Evolutionary conservation across 2,329 filamentous ascomycete species (phyloP), one percentile per base, ranked within the genome.

Genomic region (Arachnomyces sp.): DNA sequence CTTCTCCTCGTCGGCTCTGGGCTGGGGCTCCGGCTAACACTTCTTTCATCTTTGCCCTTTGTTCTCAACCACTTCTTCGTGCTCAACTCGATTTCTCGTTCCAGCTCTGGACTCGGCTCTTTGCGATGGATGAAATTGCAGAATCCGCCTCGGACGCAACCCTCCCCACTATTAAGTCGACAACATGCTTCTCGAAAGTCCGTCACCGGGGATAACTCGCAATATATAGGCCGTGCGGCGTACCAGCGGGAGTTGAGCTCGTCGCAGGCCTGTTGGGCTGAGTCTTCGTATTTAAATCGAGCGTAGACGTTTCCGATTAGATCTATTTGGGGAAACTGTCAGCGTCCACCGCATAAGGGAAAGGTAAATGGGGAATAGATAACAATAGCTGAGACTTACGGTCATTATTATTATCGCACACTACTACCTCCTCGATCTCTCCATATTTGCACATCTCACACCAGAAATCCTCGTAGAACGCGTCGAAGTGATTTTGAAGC

Each of bases 101-200:
- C 92, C 53, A 98, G 71, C 68, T 96, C 90, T 8, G 86, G 73
- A 52, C 77, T 79, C 3, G 92, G 92, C 61, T 96, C 92, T 73
- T 98, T 98, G 59, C 92, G 79, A 64, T 98, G 92, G 51, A 98
- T 98, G 65, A 98, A 98, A 66, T 98, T 98, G 75, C 92, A 98
- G 72, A 96, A 96, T 25, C 92, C 92, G 47, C 89, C 92, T 50
- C 92, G 77, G 32, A 95, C 88, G 66, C 92, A 98, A 33, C 92
- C 92, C 66, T 96, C 92, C 47, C 92, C 92, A 30, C 78, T 85
- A 60, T 98, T 98, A 17, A 96, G 74, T 40, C 92, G 78, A 68
- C 92, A 98, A 65, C 92, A 98, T 13, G 92, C 92, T 72, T 98
- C 92, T 61, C 92, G 78, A 67, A 98, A 98, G 69, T 98, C 92